Evolutionary conservation across 495 filamentous ascomycete species (phyloP), one percentile per base, ranked within the genome.

Genomic region (Pseudoneurospora amorphoporcata): DNA sequence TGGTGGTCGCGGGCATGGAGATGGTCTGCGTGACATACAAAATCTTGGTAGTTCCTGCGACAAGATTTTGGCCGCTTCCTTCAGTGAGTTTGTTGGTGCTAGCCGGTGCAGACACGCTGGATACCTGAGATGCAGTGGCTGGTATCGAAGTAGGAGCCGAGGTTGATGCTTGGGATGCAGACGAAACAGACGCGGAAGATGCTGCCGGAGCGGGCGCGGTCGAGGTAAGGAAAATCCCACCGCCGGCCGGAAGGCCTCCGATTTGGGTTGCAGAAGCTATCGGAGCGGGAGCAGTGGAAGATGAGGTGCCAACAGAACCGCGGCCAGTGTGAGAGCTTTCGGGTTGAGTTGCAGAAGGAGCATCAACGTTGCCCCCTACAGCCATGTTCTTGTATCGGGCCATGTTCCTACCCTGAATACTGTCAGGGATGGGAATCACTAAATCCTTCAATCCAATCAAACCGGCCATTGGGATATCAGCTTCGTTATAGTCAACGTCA

Each of bases 1-100:
- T 4, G 58, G 75, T 78, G 10, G 69, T 71, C 35, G 58, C 71
- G 43, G 78, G 74, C 1, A 77, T 75, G 16, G 72, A 75, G 5
- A 75, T 73, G 16, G 77, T 80, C 23, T 77, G 69, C 12, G 76
- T 80, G 38, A 76, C 69, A 17, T 39, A 40, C 53, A 65, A 29
- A 17, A 17, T 16, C 14, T 65, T 65, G 14, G 53, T 65, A 8
- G 71, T 17, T 23, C 42, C 40, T 29, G 14, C 3, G 53, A 32
- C 29, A 23, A 29, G 23, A 35, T 17, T 65, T 3, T 35, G 53
- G 53, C 53, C 53, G 7, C 7, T 65, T 37, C 12, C 12, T 35
- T 4, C 12, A 65, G 23, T 65, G 10, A 29, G 29, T 12, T 17
- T 65, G 53, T 65, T 37, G 23, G 14, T 65, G 53, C 53, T 37